Evolutionary conservation across 176 grass and related monocot genomes (phyloP).

Genomic region (Cymbopogon citratus): DNA sequence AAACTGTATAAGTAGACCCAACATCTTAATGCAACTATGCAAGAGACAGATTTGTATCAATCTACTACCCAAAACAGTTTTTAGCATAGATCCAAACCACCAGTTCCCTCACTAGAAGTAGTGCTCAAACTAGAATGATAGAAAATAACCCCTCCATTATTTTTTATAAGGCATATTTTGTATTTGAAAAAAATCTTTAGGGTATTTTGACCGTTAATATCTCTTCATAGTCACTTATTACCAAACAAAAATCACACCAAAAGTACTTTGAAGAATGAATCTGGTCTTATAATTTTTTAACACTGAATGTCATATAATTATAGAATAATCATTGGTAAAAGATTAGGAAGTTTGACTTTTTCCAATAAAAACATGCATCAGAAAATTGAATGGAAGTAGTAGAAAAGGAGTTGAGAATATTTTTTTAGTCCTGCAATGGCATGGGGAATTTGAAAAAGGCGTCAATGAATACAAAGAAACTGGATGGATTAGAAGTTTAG

Average conservation of each 20-base stretch:
- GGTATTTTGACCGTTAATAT: neutral
- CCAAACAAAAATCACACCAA: neutral
- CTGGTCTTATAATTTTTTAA: neutral
- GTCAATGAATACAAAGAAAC: neutral
- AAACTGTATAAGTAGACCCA: neutral
- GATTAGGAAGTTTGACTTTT: neutral
- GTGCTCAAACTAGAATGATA: neutral
- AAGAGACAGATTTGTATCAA: conserved; percentile 18
- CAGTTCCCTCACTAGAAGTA: neutral
- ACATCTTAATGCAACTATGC: neutral
- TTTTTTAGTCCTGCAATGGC: neutral
- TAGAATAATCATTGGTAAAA: neutral
- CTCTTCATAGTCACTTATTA: neutral
- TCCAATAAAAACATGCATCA: neutral
- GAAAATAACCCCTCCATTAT: neutral
- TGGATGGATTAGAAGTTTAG: neutral
- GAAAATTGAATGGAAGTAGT: neutral
- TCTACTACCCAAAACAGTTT: conserved; percentile 4
- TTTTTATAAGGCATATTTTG: neutral
- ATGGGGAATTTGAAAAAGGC: neutral
- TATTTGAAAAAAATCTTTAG: neutral
- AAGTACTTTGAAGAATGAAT: neutral
- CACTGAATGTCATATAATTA: neutral
- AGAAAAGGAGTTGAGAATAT: neutral
- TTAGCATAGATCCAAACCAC: neutral